Evolutionary conservation across 805 yeast genomes (phyloP), one percentile per base, ranked within the genome.

Genomic region (Saccharomycopsis capsularis): DNA sequence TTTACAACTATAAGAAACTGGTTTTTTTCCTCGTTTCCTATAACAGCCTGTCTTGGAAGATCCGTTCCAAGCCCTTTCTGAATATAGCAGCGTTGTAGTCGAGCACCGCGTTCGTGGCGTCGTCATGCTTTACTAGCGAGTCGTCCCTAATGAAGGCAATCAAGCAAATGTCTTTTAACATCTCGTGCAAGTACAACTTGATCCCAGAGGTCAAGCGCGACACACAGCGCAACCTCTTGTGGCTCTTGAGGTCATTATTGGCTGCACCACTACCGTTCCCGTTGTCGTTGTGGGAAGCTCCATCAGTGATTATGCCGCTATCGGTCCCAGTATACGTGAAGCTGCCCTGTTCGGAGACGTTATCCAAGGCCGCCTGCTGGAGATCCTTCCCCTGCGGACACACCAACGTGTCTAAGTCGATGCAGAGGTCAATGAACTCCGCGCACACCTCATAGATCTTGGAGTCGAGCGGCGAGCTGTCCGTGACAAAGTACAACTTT

Each of bases 371-470:
- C 7, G 13, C 38, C 18, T 34, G 19, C 18, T 34, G 7, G n/a
- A 34, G 19, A 16, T 34, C 38, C 18, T 34, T 34, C 7, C 18
- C 38, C 38, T 9, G 38, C 24, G 42, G 21, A 43, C 76, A 75
- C 56, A 85, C 83, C 40, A 85, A 63, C 44, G 84, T 85, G 57
- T 87, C 90, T 55, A 93, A 68, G 60, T 93, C 98, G 23, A 89
- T 82, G 2, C 96, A 82, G 15, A 91, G 93, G 63, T 93, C 98
- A 41, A 93, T 91, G 60, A 93, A 93, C 60, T 93, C 98, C 0
- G 97, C 95, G 65, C 98, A 93, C 1, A 91, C 95, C 63, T 93
- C 97, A 63, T 93, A 93, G 0, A 95, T 86, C 60, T 89, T 95
- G 37, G 88, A 84, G 66, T 91, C 98, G 36, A 91, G 96, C 0